Base-by-base conservation (phyloP, 192 early-diverging fungal genomes). In the Funneliformis geosporum region DNA sequence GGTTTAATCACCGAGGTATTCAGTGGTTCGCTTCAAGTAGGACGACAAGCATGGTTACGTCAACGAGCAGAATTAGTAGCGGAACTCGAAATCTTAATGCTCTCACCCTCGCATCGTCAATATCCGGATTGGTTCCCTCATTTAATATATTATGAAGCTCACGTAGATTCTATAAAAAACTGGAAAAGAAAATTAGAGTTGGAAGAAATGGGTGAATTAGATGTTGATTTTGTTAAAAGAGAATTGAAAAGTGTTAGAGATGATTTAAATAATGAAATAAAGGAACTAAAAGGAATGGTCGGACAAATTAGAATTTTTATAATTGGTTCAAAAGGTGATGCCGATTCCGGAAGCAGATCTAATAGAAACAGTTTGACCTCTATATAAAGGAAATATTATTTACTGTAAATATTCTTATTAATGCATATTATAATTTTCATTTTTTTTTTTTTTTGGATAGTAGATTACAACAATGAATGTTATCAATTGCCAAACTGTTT, bases 1-100 rank as follows among this genome's bases (percentile, higher is more conserved):
- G 67, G 67, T 69, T 69, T 69, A 39, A 69, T 69, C 5, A 40
- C 38, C 39, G 67, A 69, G n/a, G 67, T 69, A 69, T 69, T 69
- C 21, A 69, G 38, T 69, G 67, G 40, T 2, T 43, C 33, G 5
- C 39, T 69, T 9, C 28, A 4, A 42, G 38, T n/a, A 10, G 67
- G 38, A 42, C 67, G 39, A 18, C 67, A 69, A 69, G 39, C 39
- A 10, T 69, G 67, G 67, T 42, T 69, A 69, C 33, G 67, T 4
- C 67, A 69, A 69, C 67, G 39, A 69, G 67, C 67, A 14, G 38
- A 69, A 69, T n/a, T 69, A 69, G 43, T 69, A 43, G 38, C 67
- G 11, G 67, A 69, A 69, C 14, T 69, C 8, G 67, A 69, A 69
- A 11, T 69, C 33, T 69, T 40, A 43, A n/a, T 40, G 21, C 16